Base-by-base conservation (phyloP, 2,329 filamentous ascomycete species). In the Monascus ruber region DNA sequence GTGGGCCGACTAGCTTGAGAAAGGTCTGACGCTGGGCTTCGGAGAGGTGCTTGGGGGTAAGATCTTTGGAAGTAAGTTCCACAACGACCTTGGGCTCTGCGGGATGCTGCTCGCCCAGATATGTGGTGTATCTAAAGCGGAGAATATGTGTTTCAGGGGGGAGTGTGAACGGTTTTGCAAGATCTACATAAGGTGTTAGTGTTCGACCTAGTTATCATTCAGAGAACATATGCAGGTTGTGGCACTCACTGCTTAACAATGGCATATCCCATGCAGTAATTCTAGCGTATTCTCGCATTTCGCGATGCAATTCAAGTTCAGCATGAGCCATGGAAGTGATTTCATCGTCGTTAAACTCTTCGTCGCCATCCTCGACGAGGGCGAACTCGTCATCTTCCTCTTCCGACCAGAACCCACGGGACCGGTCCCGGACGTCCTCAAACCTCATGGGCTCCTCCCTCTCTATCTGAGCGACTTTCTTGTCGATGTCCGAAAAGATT, bases 181-280 rank as follows among this genome's bases (percentile, higher is more conserved):
- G 75, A 59, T 89, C 85, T 94, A 55, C 28, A 29, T 29, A 6
- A 37, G 6, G 10, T 11, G 37, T 44, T 33, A 45, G 42, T 31
- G 17, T 17, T 17, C 17, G 17, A 17, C 17, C 17, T 17, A 17
- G 17, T 17, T 17, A 17, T 17, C 17, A 17, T 17, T 17, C 17
- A 17, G 24, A 17, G 24, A 42, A 31, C 47, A 42, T 42, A 41
- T 39, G 34, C 32, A 25, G 26, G 26, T 11, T 24, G 10, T 28
- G 26, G 25, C 37, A 37, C 85, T 62, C 76, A 94, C 88, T 84
- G 42, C 81, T 78, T 43, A 98, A 70, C 46, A 94, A 68, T 6
- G 91, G 91, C 82, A 98, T 85, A 64, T 98, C 91, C 88, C 91
- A 98, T 24, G 87, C 86, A 35, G 84, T 79, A 50, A 94, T 71